These are phyloP conservation scores for Beta corolliflora DNA, from an alignment of 179 eudicot genomes.

Conservation along the genomic window DNA sequence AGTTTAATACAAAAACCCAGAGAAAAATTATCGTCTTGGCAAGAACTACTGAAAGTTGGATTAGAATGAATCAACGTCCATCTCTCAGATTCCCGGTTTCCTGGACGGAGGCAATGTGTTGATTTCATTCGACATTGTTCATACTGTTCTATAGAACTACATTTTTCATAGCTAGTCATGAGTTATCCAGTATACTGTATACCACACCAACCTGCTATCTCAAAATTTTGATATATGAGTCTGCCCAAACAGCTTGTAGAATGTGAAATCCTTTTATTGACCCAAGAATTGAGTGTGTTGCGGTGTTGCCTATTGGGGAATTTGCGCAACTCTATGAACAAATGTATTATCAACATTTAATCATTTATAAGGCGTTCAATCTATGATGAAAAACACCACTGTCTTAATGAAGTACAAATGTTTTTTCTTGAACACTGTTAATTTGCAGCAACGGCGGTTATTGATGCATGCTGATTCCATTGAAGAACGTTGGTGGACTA, in stretches of 20 bases:
- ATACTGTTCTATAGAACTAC: neutral
- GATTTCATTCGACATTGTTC: neutral
- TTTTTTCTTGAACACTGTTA: too few species aligned
- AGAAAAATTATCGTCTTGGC: conserved; percentile 72
- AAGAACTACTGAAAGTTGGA: conserved; percentile 72
- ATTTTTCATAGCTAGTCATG: neutral
- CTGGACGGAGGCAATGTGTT: neutral
- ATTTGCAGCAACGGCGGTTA: neutral
- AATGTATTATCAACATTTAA: neutral
- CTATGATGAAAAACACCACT: neutral
- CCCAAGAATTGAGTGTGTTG: neutral
- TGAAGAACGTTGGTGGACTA: neutral
- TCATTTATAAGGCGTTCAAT: neutral
- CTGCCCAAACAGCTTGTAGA: conserved; percentile 2
- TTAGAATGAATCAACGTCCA: conserved; percentile 29
- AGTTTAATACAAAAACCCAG: conserved; percentile 69
- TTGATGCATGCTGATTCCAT: neutral
- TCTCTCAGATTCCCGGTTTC: too few species aligned
- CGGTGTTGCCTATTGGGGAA: neutral
- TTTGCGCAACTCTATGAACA: neutral
- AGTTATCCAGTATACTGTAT: neutral
- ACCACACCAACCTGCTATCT: neutral
- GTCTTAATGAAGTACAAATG: neutral
- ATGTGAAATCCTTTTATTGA: neutral
- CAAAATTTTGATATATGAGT: neutral